Percentiles rank a stretch among this genome's conserved stretches.
phyloP scores from a whole-genome alignment of 1,284 basidiomycete species.

The Sphaerobolus stellatus region DNA sequence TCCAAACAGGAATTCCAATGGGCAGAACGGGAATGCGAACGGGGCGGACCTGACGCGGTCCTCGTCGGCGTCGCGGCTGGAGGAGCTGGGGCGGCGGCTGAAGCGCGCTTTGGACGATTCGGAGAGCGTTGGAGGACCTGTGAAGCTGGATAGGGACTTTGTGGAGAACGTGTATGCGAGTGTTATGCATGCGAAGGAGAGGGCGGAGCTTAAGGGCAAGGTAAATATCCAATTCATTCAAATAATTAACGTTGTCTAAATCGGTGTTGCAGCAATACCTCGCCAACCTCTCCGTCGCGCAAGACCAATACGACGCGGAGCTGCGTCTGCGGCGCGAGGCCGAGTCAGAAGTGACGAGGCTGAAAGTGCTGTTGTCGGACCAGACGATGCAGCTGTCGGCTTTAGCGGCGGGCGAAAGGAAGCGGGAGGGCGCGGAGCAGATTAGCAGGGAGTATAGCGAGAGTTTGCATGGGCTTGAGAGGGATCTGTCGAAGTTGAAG shows the following conservation, averaged over 20 bases:
- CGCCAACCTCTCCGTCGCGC: conserved; percentile 88
- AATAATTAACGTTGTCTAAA: too few species aligned
- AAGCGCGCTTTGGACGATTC: conserved; percentile 65
- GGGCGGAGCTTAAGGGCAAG: too few species aligned
- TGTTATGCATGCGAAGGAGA: too few species aligned
- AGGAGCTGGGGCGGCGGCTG: conserved; percentile 51
- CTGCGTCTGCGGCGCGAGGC: conserved; percentile 84
- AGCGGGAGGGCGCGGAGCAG: conserved; percentile 77
- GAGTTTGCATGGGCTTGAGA: conserved; percentile 77
- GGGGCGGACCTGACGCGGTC: too few species aligned
- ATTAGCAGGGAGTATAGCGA: conserved; percentile 77
- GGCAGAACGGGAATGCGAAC: too few species aligned
- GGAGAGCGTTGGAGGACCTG: conserved; percentile 58
- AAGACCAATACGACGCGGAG: conserved; percentile 92
- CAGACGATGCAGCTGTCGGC: conserved; percentile 86
- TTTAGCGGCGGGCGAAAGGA: conserved; percentile 74
- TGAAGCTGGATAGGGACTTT: conserved; percentile 74
- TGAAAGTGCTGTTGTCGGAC: conserved; percentile 83
- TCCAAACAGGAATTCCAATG: too few species aligned
- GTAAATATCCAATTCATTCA: too few species aligned
- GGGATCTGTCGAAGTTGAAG: conserved; percentile 82
- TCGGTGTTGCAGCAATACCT: conserved; percentile 90
- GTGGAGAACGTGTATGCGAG: conserved; percentile 71
- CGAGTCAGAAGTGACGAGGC: conserved; percentile 85
- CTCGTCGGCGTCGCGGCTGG: too few species aligned